A percentile compares a stretch with the other conserved stretches of the same genome.
Conservation (phyloP, 208 protist species). For the Wallacemonas collosoma region DNA sequence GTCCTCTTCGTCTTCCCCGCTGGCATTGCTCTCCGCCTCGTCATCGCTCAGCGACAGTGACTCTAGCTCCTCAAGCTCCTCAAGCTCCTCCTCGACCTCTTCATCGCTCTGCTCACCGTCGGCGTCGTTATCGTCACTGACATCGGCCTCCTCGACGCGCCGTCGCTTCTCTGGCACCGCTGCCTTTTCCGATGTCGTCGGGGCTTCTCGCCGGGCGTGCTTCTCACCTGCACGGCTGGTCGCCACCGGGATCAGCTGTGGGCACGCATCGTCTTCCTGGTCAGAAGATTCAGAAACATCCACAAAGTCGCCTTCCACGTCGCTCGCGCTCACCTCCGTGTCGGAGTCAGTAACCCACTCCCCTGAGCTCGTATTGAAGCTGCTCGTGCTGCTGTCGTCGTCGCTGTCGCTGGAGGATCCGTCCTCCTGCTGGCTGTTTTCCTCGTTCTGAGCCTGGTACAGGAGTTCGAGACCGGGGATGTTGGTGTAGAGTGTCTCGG, state of each 20-base stretch:
- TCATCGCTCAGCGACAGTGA: conserved; percentile 17
- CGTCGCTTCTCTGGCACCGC: conserved; percentile 1
- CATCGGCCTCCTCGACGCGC: conserved; percentile 7
- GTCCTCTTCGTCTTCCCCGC: conserved; percentile 24
- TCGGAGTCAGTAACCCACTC: conserved; percentile 79
- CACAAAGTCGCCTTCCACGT: conserved; percentile 78
- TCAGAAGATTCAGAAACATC: conserved; percentile 50
- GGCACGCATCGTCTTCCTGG: conserved; percentile 56
- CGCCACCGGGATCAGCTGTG: conserved; percentile 55
- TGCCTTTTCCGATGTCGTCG: neutral
- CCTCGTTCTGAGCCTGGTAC: conserved; percentile 45
- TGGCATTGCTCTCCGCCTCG: conserved; percentile 27
- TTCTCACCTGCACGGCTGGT: neutral
- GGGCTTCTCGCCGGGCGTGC: conserved; percentile 3
- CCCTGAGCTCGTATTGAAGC: conserved; percentile 40
- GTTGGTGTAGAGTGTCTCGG: conserved; percentile 74
- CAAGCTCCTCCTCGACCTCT: conserved; percentile 17
- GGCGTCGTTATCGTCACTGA: neutral
- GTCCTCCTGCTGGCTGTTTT: conserved; percentile 4
- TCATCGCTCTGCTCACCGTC: conserved; percentile 15
- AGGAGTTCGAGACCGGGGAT: conserved; percentile 89
- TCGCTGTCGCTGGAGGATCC: conserved; percentile 20
- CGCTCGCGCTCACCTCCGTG: conserved; percentile 61
- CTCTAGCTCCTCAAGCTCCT: conserved; percentile 9
- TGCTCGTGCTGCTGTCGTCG: conserved; percentile 30